These are phyloP conservation scores for Yarrowia yakushimensis DNA, from an alignment of 805 yeast species.

Conservation along the genomic window DNA sequence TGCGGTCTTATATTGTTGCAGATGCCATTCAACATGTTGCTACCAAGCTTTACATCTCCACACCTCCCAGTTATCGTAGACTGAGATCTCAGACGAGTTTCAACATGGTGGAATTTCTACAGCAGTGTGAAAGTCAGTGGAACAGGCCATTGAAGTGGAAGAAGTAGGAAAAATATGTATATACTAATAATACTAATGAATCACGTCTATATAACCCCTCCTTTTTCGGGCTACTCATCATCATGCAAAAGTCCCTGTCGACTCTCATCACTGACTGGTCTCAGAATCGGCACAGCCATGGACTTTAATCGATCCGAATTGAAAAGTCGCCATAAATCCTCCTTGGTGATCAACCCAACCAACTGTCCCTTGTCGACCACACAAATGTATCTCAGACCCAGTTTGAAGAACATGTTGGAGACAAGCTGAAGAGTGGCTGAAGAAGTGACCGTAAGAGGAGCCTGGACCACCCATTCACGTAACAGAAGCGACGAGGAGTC, in stretches of 20 bases:
- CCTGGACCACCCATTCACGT: slow-evolving; percentile 31
- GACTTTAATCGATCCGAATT: slow-evolving; percentile 23
- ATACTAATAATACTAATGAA: neutral
- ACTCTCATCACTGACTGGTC: neutral
- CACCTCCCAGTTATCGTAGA: neutral
- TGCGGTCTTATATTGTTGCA: neutral
- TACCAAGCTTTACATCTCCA: neutral
- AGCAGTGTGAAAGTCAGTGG: neutral
- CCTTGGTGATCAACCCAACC: slow-evolving; percentile 41
- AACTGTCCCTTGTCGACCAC: slow-evolving; percentile 35
- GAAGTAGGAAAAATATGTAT: neutral
- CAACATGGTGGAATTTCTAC: neutral
- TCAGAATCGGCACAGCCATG: slow-evolving; percentile 2
- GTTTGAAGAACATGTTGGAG: slow-evolving; percentile 41
- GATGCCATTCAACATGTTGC: slow-evolving; percentile 2
- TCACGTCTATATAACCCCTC: no score
- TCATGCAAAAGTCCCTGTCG: neutral
- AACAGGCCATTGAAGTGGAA: neutral
- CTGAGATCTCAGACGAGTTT: neutral
- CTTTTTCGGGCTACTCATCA: no score
- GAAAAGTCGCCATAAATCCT: slow-evolving; percentile 36
- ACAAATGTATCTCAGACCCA: slow-evolving; percentile 41
- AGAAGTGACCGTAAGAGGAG: slow-evolving; percentile 37
- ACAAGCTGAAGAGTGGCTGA: slow-evolving; percentile 39
- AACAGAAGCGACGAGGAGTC: slow-evolving; percentile 23